Evolutionary conservation across 352 stramenopile species (phyloP), one percentile per base, ranked within the genome.

Genomic region (Hyphochytrium catenoides): DNA sequence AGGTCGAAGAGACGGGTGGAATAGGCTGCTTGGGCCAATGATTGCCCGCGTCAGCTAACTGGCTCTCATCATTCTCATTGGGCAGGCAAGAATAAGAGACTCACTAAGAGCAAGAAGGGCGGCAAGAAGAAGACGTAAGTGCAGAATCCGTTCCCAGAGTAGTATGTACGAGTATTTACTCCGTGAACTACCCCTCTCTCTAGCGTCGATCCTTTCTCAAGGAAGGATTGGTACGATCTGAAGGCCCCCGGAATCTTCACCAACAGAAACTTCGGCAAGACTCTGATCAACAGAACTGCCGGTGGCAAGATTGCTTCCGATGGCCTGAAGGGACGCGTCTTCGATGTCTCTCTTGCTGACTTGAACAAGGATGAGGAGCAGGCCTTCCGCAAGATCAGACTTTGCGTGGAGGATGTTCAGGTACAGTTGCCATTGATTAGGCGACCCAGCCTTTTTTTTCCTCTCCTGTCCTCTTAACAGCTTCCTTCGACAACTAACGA

Each of bases 321-420:
- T 41, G 81, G 74, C 29, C 69, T 99, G 15, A 95, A 95, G 54
- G 93, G 91, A 56, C 90, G 93, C 58, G 86, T 98, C 31, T 90
- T 99, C 56, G 93, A 99, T 52, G 62, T 97, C 16, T 95, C 67
- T 50, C 81, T 99, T 19, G 92, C 76, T 47, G 92, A 99, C 59
- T 62, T 99, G 29, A 95, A 98, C 63, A 88, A 85, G 62, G 90
- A 98, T 52, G 90, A 98, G 59, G 78, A 94, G 50, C 64, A 93
- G 54, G 59, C 65, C 34, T 98, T 93, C 76, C 72, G 91, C 48
- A 99, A 99, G 67, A 93, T 99, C 52, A 93, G 94, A 50, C 76
- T 99, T 28, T 91, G 85, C 53, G 73, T 85, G 37, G 91, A 99
- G 59, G 92, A 99, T 62, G 82, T 99, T 39, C 88, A 92, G 61